Base-by-base conservation (phyloP, 345 rosid genomes). In the Gynandropsis gynandra region DNA sequence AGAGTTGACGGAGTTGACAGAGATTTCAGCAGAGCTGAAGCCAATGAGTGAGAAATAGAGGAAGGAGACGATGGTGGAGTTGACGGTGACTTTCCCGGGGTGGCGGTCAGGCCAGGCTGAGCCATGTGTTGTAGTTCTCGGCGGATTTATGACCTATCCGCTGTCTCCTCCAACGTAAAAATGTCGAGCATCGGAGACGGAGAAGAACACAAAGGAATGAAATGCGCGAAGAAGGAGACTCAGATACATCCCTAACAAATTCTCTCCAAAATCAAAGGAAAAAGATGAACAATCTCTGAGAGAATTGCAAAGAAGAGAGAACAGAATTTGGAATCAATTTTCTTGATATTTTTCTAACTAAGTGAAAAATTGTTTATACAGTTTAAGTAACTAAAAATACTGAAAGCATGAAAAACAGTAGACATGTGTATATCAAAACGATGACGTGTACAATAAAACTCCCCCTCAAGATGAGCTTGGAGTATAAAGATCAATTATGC, bases 121-220 rank as follows among this genome's bases (percentile, higher is more conserved):
- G 72, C 42, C 95, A 85, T 15, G 73, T 50, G 39, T 45, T 59
- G 68, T 75, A 88, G 0, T 14, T 47, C 51, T 78, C 3, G 41
- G 20, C 4, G 89, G 92, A 4, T 66, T 56, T 4, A 54, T 3
- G 7, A 48, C 74, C 97, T 95, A 84, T 2, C 72, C 88, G 17
- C 77, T 73, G 21, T 48, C 56, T 27, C 83, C 87, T 36, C 96
- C 97, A 4, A 82, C 95, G 42, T 72, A 1, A 54, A 78, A 77
- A 37, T 55, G 56, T 42, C 19, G 12, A 11, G 68, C 85, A 3
- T 65, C 50, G 11, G 85, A 61, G 1, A 65, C 64, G 20, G 56
- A 32, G 46, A 69, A 9, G 33, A 58, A 39, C 18, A 33, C 63
- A 14, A 54, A 58, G 16, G 58, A 50, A 33, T 74, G 1, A 10